Percentiles rank a stretch among this genome's conserved stretches.
These are phyloP conservation scores for Tulasnella sp. DNA, from an alignment of 768 basidiomycete species.

Conservation along the genomic window DNA sequence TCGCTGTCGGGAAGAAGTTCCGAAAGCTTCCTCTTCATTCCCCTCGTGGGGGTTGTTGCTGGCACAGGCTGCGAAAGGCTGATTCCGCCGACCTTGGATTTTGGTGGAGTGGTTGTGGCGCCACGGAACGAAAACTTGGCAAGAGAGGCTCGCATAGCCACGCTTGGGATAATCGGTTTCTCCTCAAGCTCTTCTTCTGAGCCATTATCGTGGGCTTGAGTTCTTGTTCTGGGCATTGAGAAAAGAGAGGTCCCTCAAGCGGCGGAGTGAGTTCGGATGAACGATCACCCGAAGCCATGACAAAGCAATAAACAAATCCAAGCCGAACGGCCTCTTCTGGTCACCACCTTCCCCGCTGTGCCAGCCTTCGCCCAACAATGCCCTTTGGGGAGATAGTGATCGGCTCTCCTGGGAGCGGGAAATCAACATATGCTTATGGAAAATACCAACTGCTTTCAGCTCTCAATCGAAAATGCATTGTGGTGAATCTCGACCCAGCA, in stretches of 20 bases:
- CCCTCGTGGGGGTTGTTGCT: neutral
- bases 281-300: neutral
- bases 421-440: constrained; percentile 84
- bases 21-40: neutral
- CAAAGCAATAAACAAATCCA: neutral
- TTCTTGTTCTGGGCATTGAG: neutral
- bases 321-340: neutral
- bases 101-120: neutral
- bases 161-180: neutral
- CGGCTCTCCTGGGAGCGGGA: constrained; percentile 81
- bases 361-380: constrained; percentile 44
- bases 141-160: neutral
- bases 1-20: neutral
- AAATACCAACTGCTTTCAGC: constrained; percentile 88
- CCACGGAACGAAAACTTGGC: neutral
- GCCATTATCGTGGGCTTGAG: neutral
- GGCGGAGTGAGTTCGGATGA: no score
- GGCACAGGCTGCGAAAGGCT: neutral
- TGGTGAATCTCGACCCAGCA: constrained; percentile 96
- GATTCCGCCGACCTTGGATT: neutral
- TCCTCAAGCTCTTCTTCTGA: neutral
- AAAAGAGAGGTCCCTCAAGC: neutral
- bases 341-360: neutral
- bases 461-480: constrained; percentile 75
- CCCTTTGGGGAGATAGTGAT: constrained; percentile 86